phyloP scores from a whole-genome alignment of 2,329 filamentous ascomycete species.

The Xylariales sp. region DNA sequence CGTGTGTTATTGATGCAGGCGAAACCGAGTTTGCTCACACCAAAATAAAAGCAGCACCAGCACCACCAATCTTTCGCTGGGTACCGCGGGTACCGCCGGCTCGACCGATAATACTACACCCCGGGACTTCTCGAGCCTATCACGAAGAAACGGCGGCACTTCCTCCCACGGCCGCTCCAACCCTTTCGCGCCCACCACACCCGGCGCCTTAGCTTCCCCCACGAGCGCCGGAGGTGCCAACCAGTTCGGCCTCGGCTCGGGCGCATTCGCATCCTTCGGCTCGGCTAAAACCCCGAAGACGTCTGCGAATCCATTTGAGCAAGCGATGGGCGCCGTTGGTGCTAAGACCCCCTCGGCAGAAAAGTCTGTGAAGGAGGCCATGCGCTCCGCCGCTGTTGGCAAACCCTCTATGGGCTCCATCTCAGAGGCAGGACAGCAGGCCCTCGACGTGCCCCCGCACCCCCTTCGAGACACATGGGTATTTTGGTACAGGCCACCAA shows the following conservation, averaged over 20 bases:
- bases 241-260: conserved; percentile 92
- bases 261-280: conserved; percentile 96
- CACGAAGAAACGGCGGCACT: conserved; percentile 72
- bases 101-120: conserved; percentile 61
- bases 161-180: conserved; percentile 82
- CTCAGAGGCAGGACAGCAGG: conserved; percentile 58
- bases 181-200: conserved; percentile 80
- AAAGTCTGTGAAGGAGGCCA: conserved; percentile 68
- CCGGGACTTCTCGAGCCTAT: conserved; percentile 59
- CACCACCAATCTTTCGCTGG: conserved; percentile 90
- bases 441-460: conserved; percentile 60
- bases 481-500: conserved; percentile 96
- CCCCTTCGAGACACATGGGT: conserved; percentile 89
- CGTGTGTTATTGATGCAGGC: conserved; percentile 19
- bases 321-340: conserved; percentile 66
- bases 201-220: conserved; percentile 78
- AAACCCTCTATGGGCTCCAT: conserved; percentile 60
- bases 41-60: conserved; percentile 55
- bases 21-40: conserved; percentile 19
- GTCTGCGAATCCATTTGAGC: conserved; percentile 82
- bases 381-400: conserved; percentile 44
- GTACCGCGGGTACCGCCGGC: conserved; percentile 65
- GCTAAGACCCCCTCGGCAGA: conserved; percentile 69
- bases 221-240: conserved; percentile 74
- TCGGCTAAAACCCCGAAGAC: conserved; percentile 89